Conservation (phyloP, 1,284 basidiomycete genomes). For the Retiboletus fuscus region DNA sequence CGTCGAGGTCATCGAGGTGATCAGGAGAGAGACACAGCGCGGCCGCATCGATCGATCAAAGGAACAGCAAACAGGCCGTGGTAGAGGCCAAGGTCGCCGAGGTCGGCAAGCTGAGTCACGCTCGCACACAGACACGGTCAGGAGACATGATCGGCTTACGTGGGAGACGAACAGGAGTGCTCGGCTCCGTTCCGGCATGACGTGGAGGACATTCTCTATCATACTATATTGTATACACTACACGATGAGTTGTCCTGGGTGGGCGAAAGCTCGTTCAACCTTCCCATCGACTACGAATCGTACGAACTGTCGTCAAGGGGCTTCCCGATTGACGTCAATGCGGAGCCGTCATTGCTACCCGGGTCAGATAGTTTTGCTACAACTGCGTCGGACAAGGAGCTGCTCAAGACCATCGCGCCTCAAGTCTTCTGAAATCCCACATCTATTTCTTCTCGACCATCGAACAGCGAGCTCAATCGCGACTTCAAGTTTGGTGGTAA, state of each 20-base stretch:
- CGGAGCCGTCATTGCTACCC: conserved; percentile 38
- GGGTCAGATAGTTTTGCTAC: conserved; percentile 36
- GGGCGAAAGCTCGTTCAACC: conserved; percentile 39
- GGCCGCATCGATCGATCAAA: too few relatives aligned
- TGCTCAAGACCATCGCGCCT: conserved; percentile 42
- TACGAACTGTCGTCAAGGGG: conserved; percentile 28
- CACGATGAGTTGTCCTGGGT: conserved; percentile 43
- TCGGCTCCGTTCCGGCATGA: too few relatives aligned
- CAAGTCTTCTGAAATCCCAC: conserved; percentile 46
- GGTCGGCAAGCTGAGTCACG: too few relatives aligned
- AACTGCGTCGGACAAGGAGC: conserved; percentile 34
- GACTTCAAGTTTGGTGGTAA: conserved; percentile 80
- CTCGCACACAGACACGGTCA: too few relatives aligned
- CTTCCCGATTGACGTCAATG: conserved; percentile 40
- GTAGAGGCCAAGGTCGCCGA: too few relatives aligned
- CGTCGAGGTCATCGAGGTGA: too few relatives aligned
- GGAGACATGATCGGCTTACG: too few relatives aligned
- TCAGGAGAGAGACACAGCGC: too few relatives aligned
- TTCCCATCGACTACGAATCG: conserved; percentile 36
- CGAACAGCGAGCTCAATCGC: conserved; percentile 72
- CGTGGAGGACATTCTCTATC: too few relatives aligned
- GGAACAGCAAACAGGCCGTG: too few relatives aligned
- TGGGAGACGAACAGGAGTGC: too few relatives aligned
- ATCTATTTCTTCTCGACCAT: conserved; percentile 60
- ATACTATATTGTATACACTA: too few relatives aligned